These are phyloP conservation scores for Rhizophagus sp. DNA, from an alignment of 192 early-diverging fungal species.

Conservation along the genomic window DNA sequence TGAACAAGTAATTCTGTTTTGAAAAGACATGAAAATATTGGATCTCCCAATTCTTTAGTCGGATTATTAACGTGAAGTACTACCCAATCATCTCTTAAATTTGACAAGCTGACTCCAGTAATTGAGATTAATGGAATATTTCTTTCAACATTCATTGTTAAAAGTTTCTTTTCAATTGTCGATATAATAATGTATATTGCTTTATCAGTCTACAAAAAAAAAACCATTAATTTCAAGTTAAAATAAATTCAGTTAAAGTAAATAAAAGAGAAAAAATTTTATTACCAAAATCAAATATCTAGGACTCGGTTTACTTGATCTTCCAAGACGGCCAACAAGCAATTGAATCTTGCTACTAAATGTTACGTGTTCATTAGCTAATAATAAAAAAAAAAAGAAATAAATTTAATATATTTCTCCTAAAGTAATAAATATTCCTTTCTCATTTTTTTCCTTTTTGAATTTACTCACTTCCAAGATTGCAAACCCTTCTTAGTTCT, in stretches of 20 bases:
- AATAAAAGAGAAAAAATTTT: slow-evolving; percentile 7
- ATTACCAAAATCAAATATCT: slow-evolving; percentile 66
- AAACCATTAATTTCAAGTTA: neutral
- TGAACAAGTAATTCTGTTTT: slow-evolving; percentile 76
- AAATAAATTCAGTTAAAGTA: neutral
- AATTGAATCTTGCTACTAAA: slow-evolving; percentile 64
- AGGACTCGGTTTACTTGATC: slow-evolving; percentile 71
- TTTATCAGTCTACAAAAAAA: slow-evolving; percentile 49
- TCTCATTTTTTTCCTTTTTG: too few relatives aligned
- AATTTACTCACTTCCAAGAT: slow-evolving; percentile 38
- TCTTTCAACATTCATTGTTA: slow-evolving; percentile 55
- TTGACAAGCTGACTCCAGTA: slow-evolving; percentile 64
- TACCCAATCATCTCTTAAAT: slow-evolving; percentile 73
- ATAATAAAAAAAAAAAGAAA: neutral
- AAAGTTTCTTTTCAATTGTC: slow-evolving; percentile 53
- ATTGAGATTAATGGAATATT: slow-evolving; percentile 56
- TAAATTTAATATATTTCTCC: neutral
- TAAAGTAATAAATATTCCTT: too few relatives aligned
- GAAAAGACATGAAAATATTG: slow-evolving; percentile 63
- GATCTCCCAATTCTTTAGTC: slow-evolving; percentile 58
- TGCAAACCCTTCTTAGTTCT: slow-evolving; percentile 49
- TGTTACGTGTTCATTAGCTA: slow-evolving; percentile 52
- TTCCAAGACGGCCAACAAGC: slow-evolving; percentile 70
- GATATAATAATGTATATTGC: slow-evolving; percentile 61
- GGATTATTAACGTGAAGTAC: slow-evolving; percentile 58